Evolutionary conservation across 1,284 basidiomycete species (phyloP), one percentile per base, ranked within the genome.

Genomic region (Ustilago sp.): DNA sequence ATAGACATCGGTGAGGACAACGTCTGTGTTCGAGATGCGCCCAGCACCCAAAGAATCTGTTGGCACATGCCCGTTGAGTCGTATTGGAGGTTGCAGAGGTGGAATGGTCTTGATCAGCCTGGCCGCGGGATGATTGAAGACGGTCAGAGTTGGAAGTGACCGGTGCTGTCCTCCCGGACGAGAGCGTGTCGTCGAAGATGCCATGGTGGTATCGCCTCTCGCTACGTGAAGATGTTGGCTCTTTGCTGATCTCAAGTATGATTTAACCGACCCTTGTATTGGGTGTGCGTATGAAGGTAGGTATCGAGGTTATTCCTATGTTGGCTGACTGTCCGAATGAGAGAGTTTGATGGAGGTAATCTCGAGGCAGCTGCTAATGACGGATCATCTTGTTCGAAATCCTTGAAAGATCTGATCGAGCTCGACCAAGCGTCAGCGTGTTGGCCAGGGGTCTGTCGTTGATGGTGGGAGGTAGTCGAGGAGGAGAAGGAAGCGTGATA

Each of bases 51-150:
- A n/a, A 17, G 63, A 64, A 38, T 79, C 74, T 31, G 31, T 36
- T 11, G 70, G 59, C 4, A 77, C 67, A 12, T 68, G 59, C 4
- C 67, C 77, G 41, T 79, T 77, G 51, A 77, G 34, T 11, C 77
- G 58, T 2, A 31, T 31, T 1, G 74, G 68, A 19, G 68, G 60
- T 11, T 60, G 56, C 1, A 71, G 56, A 13, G 64, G 70, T 13
- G 77, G 74, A 6, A 80, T 50, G 0, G 73, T 68, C 41, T 80
- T 80, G 67, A 77, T 43, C 41, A 80, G 68, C 35, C 79, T 64
- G 32, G 73, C 77, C 11, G 69, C 66, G 17, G 66, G 66, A 50
- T 79, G 74, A 17, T 38, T 59, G 52, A 80, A 80, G 56, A 80
- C 38, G 43, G 74, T 65, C 58, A 74, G 45, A 19, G 62, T 59